Conservation (phyloP, 2,329 filamentous ascomycete species). For the Calonectria honghensis region DNA sequence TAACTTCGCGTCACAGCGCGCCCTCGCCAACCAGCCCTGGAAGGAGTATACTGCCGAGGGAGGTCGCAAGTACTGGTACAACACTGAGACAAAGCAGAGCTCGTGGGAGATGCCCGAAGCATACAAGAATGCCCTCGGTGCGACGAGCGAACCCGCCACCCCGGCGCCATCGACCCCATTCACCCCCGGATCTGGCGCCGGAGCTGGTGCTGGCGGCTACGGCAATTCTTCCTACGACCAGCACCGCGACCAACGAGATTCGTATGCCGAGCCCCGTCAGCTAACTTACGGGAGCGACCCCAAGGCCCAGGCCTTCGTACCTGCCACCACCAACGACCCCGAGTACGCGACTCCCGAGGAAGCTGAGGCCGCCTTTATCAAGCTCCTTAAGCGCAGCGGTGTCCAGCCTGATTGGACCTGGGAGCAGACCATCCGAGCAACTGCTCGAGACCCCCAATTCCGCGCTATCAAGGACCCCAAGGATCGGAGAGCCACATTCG, state of each 20-base stretch:
- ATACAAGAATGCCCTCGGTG: slow-evolving; percentile 84
- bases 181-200: slow-evolving; percentile 58
- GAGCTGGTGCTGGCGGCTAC: slow-evolving; percentile 56
- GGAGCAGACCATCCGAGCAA: slow-evolving; percentile 90
- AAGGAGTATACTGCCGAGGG: slow-evolving; percentile 92
- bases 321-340: slow-evolving; percentile 80
- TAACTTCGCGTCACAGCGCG: slow-evolving; percentile 73
- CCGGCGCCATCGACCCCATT: slow-evolving; percentile 66
- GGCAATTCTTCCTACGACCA: slow-evolving; percentile 61
- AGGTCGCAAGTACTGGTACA: slow-evolving; percentile 96
- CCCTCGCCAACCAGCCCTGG: slow-evolving; percentile 89
- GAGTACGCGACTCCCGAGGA: slow-evolving; percentile 89
- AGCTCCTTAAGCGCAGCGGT: slow-evolving; percentile 88
- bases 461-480: slow-evolving; percentile 94
- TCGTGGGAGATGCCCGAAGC: slow-evolving; percentile 95
- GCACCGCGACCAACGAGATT: slow-evolving; percentile 61
- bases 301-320: slow-evolving; percentile 75
- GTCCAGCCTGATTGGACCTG: slow-evolving; percentile 95
- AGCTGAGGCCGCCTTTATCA: slow-evolving; percentile 93
- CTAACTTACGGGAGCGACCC: slow-evolving; percentile 74
- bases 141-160: slow-evolving; percentile 67
- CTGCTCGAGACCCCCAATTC: slow-evolving; percentile 93
- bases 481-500: slow-evolving; percentile 92
- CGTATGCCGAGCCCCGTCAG: slow-evolving; percentile 74
- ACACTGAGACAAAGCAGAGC: slow-evolving; percentile 92